These are phyloP conservation scores for Corymbia maculata DNA, from an alignment of 345 rosid species.

Conservation along the genomic window DNA sequence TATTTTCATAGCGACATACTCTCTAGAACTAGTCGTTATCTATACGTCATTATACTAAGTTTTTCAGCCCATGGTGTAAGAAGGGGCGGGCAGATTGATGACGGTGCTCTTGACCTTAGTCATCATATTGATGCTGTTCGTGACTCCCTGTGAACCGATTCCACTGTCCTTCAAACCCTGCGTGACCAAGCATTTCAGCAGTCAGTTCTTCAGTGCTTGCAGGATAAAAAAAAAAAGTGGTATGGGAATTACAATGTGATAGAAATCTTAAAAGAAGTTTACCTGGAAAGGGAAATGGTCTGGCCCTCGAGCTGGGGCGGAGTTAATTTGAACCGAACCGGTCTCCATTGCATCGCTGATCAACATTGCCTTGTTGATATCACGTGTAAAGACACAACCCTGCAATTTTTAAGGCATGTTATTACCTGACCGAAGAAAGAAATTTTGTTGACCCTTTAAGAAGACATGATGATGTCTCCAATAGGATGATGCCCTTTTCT, in stretches of 20 bases:
- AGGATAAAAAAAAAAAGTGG: not conserved
- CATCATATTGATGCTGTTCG: conserved; percentile 98
- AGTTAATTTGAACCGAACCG: conserved; percentile 97
- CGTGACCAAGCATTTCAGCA: not conserved
- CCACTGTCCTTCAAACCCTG: conserved; percentile 99
- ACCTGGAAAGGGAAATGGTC: conserved; percentile 99
- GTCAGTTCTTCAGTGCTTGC: not conserved
- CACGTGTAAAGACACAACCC: conserved; percentile 95
- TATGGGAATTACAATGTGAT: not conserved
- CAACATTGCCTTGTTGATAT: conserved; percentile 82
- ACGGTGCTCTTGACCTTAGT: conserved; percentile 88
- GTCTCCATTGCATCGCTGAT: conserved; percentile 98
- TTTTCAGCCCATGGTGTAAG: conserved; percentile 86
- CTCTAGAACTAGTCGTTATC: not conserved
- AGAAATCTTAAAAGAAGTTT: not conserved
- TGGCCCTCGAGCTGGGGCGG: conserved; percentile 99
- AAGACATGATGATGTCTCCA: not conserved
- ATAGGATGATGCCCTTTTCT: not conserved
- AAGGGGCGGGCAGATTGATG: conserved; percentile 80
- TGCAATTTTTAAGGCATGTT: conserved; percentile 6
- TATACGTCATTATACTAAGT: not conserved
- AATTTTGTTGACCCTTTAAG: not conserved
- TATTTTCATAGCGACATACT: not conserved
- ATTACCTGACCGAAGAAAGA: not conserved
- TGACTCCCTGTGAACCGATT: conserved; percentile 94